Evolutionary conservation across 768 basidiomycete genomes (phyloP).

Genomic region (Thelephora ganbajun): DNA sequence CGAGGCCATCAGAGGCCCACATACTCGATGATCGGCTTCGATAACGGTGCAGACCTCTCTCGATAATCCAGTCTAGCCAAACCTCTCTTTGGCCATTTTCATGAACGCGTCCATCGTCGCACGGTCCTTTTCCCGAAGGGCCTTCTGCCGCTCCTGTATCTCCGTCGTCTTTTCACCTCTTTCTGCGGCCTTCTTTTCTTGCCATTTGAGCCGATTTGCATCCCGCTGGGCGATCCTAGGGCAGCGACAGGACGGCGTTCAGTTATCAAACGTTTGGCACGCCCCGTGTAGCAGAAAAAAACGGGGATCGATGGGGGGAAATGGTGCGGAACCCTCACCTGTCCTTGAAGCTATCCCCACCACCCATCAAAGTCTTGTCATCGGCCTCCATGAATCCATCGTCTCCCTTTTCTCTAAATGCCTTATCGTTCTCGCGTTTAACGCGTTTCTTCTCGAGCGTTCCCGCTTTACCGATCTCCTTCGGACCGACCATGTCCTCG

Average conservation of each 20-base stretch:
- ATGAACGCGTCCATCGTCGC: conserved; percentile 97
- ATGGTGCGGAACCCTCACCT: conserved; percentile 43
- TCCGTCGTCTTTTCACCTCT: conserved; percentile 37
- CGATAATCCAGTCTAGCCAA: too few relatives aligned
- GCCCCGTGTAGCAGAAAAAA: not conserved
- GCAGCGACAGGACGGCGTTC: not conserved
- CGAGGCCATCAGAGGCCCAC: too few relatives aligned
- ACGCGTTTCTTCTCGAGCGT: conserved; percentile 79
- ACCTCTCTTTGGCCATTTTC: conserved; percentile 77
- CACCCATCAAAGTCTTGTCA: conserved; percentile 70
- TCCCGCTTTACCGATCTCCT: conserved; percentile 67
- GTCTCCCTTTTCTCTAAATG: conserved; percentile 60
- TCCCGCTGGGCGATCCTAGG: conserved; percentile 63
- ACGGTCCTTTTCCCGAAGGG: conserved; percentile 67
- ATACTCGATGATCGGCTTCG: too few relatives aligned
- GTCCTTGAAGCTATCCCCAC: conserved; percentile 69
- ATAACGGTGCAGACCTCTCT: too few relatives aligned
- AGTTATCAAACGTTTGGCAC: conserved; percentile 1
- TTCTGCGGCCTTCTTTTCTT: conserved; percentile 28
- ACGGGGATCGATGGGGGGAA: not conserved
- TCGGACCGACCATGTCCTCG: conserved; percentile 73
- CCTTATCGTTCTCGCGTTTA: conserved; percentile 52
- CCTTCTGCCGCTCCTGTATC: conserved; percentile 45
- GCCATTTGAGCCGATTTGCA: conserved; percentile 47
- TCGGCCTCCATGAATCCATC: conserved; percentile 67